phyloP scores from a whole-genome alignment of 768 basidiomycete species.

The Rubroboletus satanas region DNA sequence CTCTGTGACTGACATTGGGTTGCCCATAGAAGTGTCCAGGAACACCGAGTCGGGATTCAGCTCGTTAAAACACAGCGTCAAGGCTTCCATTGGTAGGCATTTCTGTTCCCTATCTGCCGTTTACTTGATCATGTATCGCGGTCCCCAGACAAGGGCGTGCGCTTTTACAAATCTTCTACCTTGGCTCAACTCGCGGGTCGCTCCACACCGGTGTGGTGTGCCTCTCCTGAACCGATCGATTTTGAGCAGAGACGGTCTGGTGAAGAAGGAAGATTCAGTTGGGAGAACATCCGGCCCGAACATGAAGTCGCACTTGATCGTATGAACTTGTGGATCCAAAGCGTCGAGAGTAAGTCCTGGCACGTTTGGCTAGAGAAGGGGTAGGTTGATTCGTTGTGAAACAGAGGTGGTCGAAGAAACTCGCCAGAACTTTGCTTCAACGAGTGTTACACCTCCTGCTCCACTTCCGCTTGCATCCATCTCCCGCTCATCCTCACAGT shows the following conservation, averaged over 20 bases:
- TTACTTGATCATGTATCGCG: neutral
- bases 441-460: constrained; percentile 46
- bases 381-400: constrained; percentile 2
- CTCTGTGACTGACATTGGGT: constrained; percentile 18
- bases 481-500: constrained; percentile 45
- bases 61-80: constrained; percentile 66
- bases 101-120: neutral
- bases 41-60: constrained; percentile 39
- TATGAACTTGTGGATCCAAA: constrained; percentile 79
- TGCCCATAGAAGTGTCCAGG: constrained; percentile 25
- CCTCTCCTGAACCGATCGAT: constrained; percentile 30
- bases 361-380: neutral
- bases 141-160: constrained; percentile 60
- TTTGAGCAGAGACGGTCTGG: constrained; percentile 32
- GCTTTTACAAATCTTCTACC: constrained; percentile 62
- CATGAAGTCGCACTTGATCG: constrained; percentile 46
- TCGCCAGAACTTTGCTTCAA: constrained; percentile 65
- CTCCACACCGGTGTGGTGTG: constrained; percentile 27
- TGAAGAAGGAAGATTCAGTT: constrained; percentile 33
- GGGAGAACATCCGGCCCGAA: constrained; percentile 33
- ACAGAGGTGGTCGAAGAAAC: constrained; percentile 81
- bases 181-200: constrained; percentile 39
- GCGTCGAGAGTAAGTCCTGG: constrained; percentile 68
- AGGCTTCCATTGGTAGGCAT: constrained; percentile 64
- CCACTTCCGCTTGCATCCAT: constrained; percentile 61